phyloP scores from a whole-genome alignment of 164 flowering plant species.

The Nelumbo lutea region DNA sequence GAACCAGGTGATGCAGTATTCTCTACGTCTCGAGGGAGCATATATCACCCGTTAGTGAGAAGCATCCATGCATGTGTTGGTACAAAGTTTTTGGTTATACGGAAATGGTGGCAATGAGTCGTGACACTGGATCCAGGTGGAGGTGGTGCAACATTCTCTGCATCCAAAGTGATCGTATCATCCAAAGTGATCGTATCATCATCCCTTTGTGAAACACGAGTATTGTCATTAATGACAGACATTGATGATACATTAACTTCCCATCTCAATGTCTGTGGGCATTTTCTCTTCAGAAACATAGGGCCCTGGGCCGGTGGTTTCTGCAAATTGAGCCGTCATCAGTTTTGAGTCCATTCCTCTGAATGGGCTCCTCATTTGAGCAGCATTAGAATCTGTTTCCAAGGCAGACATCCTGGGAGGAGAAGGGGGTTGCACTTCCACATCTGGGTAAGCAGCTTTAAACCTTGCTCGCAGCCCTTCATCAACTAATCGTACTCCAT shows the following conservation, averaged over 20 bases:
- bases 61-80: no score
- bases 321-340: constrained; percentile 27
- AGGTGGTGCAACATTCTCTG: neutral
- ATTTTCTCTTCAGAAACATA: constrained; percentile 41
- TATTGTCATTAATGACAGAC: no score
- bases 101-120: neutral
- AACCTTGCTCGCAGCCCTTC: constrained; percentile 94
- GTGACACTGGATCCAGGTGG: neutral
- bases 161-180: no score
- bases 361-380: constrained; percentile 51
- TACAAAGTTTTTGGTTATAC: no score
- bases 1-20: no score
- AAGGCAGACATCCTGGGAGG: constrained; percentile 77
- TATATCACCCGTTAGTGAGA: no score
- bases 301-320: constrained; percentile 30
- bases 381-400: constrained; percentile 56
- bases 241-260: constrained; percentile 14
- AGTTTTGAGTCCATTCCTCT: constrained; percentile 39
- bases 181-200: no score
- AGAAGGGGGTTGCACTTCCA: constrained; percentile 86
- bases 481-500: constrained; percentile 77
- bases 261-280: constrained; percentile 46
- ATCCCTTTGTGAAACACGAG: no score
- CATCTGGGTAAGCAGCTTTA: constrained; percentile 97
- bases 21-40: no score